These are phyloP conservation scores for Claviceps citrina DNA, from an alignment of 2,329 filamentous ascomycete species.

Conservation along the genomic window DNA sequence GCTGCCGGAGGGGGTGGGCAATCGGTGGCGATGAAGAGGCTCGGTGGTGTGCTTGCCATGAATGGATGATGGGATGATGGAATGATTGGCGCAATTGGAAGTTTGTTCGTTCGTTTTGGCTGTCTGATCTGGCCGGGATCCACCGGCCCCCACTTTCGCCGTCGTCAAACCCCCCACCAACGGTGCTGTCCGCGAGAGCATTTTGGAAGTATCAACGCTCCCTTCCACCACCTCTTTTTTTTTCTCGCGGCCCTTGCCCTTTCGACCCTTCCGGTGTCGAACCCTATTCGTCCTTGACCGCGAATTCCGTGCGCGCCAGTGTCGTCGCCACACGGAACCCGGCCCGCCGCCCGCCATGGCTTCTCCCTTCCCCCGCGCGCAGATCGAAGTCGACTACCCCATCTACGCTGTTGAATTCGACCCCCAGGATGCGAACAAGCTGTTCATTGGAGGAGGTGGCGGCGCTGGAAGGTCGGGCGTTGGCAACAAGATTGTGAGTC, in stretches of 20 bases:
- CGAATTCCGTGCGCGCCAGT: not conserved
- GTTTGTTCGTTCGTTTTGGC: too few species aligned
- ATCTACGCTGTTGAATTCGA: constrained; percentile 83
- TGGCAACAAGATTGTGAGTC: constrained; percentile 67
- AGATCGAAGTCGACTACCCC: constrained; percentile 61
- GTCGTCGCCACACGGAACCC: not conserved
- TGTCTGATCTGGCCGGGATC: too few species aligned
- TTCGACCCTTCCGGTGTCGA: too few species aligned
- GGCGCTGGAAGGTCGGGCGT: constrained; percentile 70
- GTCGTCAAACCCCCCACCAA: too few species aligned
- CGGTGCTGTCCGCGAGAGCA: too few species aligned
- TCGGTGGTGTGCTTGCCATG: constrained; percentile 32
- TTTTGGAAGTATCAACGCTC: too few species aligned
- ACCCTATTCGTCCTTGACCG: too few species aligned
- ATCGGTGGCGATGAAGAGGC: constrained; percentile 75
- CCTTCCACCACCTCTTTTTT: too few species aligned
- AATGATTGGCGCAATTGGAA: too few species aligned
- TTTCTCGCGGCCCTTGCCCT: too few species aligned
- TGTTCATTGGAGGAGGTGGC: constrained; percentile 77
- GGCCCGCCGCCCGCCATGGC: constrained; percentile 16
- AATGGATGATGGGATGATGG: too few species aligned
- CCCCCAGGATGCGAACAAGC: constrained; percentile 55
- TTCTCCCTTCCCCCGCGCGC: constrained; percentile 33
- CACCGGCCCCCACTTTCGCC: too few species aligned
- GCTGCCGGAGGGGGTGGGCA: constrained; percentile 51